These are phyloP conservation scores for Leccinum subgranulosum DNA, from an alignment of 768 basidiomycete genomes.

Conservation along the genomic window DNA sequence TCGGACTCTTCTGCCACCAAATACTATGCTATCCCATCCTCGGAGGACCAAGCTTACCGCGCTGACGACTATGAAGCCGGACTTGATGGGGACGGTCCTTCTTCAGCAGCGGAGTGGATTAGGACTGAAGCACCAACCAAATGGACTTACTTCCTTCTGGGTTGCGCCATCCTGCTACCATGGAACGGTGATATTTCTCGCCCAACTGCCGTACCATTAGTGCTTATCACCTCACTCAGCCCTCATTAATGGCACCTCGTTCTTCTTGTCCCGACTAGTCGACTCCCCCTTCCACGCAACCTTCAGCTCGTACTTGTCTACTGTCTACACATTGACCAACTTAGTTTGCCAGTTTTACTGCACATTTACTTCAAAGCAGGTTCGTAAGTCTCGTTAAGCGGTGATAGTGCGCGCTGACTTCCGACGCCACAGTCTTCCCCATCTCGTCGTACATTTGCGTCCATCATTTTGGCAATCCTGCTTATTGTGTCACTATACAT, in stretches of 20 bases:
- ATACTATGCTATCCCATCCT: conserved; percentile 23
- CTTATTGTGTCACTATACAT: conserved; percentile 62
- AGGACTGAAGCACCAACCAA: conserved; percentile 42
- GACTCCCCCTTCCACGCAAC: conserved; percentile 54
- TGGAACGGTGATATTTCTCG: conserved; percentile 74
- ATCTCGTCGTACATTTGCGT: conserved; percentile 51
- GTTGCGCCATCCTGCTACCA: conserved; percentile 75
- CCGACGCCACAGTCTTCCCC: conserved; percentile 48
- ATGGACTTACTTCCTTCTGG: conserved; percentile 71
- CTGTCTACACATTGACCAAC: conserved; percentile 60
- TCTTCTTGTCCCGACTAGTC: conserved; percentile 68
- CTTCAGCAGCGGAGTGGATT: conserved; percentile 25
- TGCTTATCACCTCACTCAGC: conserved; percentile 41
- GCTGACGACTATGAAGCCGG: not conserved
- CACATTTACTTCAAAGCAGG: conserved; percentile 65
- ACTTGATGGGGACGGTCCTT: conserved; percentile 4
- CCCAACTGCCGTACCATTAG: not conserved
- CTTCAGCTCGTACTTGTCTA: conserved; percentile 66
- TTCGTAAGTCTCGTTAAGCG: conserved; percentile 29
- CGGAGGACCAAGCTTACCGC: conserved; percentile 8
- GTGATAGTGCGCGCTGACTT: conserved; percentile 3
- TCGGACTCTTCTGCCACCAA: conserved; percentile 2
- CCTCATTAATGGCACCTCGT: conserved; percentile 82
- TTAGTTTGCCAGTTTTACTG: conserved; percentile 73
- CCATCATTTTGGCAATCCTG: conserved; percentile 49